Conservation (phyloP, 768 basidiomycete genomes). For the Inosperma sp. region DNA sequence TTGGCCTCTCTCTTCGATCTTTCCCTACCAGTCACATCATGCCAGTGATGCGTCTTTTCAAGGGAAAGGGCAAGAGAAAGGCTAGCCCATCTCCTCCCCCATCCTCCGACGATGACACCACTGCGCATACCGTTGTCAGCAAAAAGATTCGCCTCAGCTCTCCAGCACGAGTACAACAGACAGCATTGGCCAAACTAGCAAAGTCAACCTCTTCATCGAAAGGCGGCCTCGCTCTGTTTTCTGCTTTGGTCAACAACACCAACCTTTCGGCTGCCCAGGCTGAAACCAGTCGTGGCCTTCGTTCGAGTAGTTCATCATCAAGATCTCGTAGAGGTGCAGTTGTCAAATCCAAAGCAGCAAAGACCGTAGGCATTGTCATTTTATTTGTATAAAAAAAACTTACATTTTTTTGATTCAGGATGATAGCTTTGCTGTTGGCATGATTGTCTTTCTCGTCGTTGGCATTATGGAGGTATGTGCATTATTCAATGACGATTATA, state of each 20-base stretch:
- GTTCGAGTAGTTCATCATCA: neutral
- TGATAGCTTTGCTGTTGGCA: neutral
- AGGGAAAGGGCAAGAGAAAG: constrained; percentile 3
- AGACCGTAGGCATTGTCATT: neutral
- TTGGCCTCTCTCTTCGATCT: neutral
- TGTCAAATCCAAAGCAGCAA: neutral
- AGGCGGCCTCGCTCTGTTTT: constrained; percentile 11
- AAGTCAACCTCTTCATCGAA: constrained; percentile 4
- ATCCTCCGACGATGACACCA: too few species aligned
- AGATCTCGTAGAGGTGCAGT: too few species aligned
- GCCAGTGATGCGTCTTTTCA: neutral
- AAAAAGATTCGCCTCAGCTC: neutral
- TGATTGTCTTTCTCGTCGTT: neutral
- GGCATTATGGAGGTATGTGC: neutral
- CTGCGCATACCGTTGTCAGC: neutral
- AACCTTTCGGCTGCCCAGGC: constrained; percentile 5
- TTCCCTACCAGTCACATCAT: too few species aligned
- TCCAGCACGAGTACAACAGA: neutral
- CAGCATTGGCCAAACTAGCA: neutral
- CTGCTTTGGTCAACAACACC: constrained; percentile 5
- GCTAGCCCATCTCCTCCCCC: neutral
- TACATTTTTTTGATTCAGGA: neutral
- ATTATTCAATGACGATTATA: neutral
- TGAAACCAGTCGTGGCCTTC: constrained; percentile 11
- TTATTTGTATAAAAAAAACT: too few species aligned